Evolutionary conservation across 805 yeast genomes (phyloP).

Genomic region (Kluyveromyces dobzhanskii): DNA sequence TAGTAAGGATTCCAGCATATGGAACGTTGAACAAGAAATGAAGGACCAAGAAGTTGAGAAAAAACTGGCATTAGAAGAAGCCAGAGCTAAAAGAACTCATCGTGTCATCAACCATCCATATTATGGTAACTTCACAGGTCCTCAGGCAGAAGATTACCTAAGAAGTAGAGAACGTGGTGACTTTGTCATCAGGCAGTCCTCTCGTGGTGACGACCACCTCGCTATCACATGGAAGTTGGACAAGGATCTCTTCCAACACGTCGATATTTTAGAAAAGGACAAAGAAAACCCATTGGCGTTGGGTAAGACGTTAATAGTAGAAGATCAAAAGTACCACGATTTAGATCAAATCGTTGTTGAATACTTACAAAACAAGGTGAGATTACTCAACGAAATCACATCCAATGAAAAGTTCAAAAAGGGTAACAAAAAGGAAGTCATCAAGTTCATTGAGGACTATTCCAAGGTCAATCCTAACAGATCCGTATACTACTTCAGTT

Average conservation of each 20-base stretch:
- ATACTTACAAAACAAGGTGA: slow-evolving; percentile 76
- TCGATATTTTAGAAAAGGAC: slow-evolving; percentile 72
- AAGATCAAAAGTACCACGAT: slow-evolving; percentile 65
- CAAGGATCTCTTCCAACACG: slow-evolving; percentile 82
- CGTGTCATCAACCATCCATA: slow-evolving; percentile 87
- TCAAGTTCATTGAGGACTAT: slow-evolving; percentile 79
- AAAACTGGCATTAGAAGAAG: slow-evolving; percentile 45
- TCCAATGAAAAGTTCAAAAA: slow-evolving; percentile 78
- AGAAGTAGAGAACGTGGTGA: slow-evolving; percentile 89
- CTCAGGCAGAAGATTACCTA: slow-evolving; percentile 87
- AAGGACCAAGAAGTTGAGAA: slow-evolving; percentile 51
- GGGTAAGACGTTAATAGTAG: slow-evolving; percentile 57
- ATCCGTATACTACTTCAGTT: slow-evolving; percentile 85
- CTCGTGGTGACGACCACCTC: slow-evolving; percentile 78
- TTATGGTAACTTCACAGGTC: slow-evolving; percentile 72
- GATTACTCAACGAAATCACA: slow-evolving; percentile 75
- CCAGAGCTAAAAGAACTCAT: slow-evolving; percentile 52
- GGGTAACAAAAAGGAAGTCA: slow-evolving; percentile 72
- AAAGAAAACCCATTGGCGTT: slow-evolving; percentile 55
- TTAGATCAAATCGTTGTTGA: slow-evolving; percentile 87
- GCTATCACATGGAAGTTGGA: slow-evolving; percentile 96
- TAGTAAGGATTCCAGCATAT: slow-evolving; percentile 51
- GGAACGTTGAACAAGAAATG: slow-evolving; percentile 75
- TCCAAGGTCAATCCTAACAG: slow-evolving; percentile 86
- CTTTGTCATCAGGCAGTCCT: slow-evolving; percentile 89